Evolutionary conservation across 352 stramenopile genomes (phyloP), one percentile per base, ranked within the genome.

Genomic region (Phytopythium sindhum): DNA sequence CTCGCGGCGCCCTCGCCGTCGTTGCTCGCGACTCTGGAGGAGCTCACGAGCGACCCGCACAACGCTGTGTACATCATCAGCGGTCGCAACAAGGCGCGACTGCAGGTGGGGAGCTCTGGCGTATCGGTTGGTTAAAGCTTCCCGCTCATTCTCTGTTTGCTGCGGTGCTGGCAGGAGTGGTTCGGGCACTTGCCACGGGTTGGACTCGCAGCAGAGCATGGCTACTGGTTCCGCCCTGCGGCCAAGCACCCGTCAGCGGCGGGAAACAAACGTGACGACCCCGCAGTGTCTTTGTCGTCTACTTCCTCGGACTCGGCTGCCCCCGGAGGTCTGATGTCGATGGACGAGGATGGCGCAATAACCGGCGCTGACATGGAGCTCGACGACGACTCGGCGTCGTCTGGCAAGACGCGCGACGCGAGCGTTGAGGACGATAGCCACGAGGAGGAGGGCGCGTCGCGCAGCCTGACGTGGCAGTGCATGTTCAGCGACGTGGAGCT

Each of bases 21-120:
- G 17, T 54, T 93, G 54, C 62, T 91, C 6, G 68, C 81, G n/a
- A 88, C 79, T 62, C 67, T 93, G 3, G 80, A 89, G 64, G 83
- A 89, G 44, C 66, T 93, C 9, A 77, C 81, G 29, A 73, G 77
- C 7, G 82, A 93, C 33, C 86, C 86, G 23, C 78, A 77, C 45
- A 96, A 95, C 57, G 81, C 87, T 5, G 88, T 96, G 12, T 96
- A 95, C 45, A 86, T 96, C 50, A 88, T 96, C 60, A 93, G 84
- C 45, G 88, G 88, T 21, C 82, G 84, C 33, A 90, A 88, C 69
- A 96, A 96, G 51, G 69, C 61, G 28, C 77, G 82, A 4, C 63
- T 93, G 7, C 76, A 84, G 75, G 75, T 83, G 70, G 9, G 45
- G 17, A 35, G 33, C 55, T 33, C 17, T 5, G 52, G 24, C 21